Evolutionary conservation across 352 stramenopile genomes (phyloP).

Genomic region (Nothophytophthora sp.): DNA sequence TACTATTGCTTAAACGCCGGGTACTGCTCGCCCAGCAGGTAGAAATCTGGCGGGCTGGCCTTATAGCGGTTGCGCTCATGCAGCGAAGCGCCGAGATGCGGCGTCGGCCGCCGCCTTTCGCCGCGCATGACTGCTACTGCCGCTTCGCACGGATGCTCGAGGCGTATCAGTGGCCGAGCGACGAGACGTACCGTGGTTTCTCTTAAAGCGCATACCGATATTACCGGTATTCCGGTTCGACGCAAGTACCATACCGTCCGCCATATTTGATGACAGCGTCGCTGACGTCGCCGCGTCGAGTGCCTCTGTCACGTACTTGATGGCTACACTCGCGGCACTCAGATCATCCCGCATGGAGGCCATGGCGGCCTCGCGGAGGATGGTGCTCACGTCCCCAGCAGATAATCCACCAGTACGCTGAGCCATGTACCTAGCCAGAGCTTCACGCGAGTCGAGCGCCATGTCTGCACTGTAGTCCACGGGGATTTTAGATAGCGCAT

Average conservation of each 20-base stretch:
- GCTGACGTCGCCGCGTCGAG: constrained; percentile 16
- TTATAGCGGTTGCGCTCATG: constrained; percentile 83
- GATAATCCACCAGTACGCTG: constrained; percentile 53
- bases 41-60: constrained; percentile 70
- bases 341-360: constrained; percentile 67
- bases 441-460: constrained; percentile 26
- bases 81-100: constrained; percentile 56
- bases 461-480: constrained; percentile 49
- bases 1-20: constrained; percentile 68
- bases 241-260: constrained; percentile 15
- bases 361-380: constrained; percentile 83
- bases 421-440: constrained; percentile 51
- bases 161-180: constrained; percentile 44
- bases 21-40: constrained; percentile 62
- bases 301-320: constrained; percentile 39
- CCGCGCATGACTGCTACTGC: constrained; percentile 30
- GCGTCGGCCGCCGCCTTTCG: constrained; percentile 55
- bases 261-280: constrained; percentile 3
- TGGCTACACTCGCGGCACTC: constrained; percentile 35
- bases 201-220: constrained; percentile 12
- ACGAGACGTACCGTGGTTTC: constrained; percentile 40
- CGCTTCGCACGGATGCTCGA: constrained; percentile 19
- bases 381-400: constrained; percentile 55
- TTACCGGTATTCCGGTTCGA: constrained; percentile 9
- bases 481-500: constrained; percentile 51